A percentile compares a stretch with the other conserved stretches of the same genome.
Evolutionary conservation across 2,329 filamentous ascomycete genomes (phyloP).

Genomic region (Graphilbum fragrans): DNA sequence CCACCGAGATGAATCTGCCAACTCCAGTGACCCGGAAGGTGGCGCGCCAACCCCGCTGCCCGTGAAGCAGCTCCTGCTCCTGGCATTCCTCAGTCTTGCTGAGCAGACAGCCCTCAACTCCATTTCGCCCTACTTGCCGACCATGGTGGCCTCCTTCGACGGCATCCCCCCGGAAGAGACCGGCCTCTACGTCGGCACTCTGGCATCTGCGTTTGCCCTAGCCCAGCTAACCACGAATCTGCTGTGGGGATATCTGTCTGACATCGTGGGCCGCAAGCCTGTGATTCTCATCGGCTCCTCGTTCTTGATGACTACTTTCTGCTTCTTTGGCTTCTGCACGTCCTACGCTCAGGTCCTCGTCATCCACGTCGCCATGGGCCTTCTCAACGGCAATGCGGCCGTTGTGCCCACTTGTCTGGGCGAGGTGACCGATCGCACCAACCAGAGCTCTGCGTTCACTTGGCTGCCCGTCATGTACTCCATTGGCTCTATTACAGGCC

Average conservation of each 20-base stretch:
- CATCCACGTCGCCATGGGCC: slow-evolving; percentile 81
- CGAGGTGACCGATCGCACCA: slow-evolving; percentile 88
- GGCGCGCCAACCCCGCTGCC: slow-evolving; percentile 58
- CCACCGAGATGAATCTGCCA: too few relatives aligned
- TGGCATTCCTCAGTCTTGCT: slow-evolving; percentile 79
- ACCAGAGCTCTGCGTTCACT: slow-evolving; percentile 86
- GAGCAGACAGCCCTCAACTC: slow-evolving; percentile 97
- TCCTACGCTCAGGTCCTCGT: slow-evolving; percentile 73
- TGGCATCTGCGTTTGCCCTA: slow-evolving; percentile 83
- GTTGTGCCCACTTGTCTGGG: slow-evolving; percentile 89
- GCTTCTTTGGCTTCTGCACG: slow-evolving; percentile 76
- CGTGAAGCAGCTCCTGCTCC: slow-evolving; percentile 65
- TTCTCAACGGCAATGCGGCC: slow-evolving; percentile 90
- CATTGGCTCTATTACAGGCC: slow-evolving; percentile 83
- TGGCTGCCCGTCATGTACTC: slow-evolving; percentile 96
- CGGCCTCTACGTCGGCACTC: slow-evolving; percentile 79
- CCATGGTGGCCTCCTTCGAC: slow-evolving; percentile 81
- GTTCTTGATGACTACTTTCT: slow-evolving; percentile 70
- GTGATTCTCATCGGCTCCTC: slow-evolving; percentile 72
- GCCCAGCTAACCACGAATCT: slow-evolving; percentile 91
- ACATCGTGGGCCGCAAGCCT: slow-evolving; percentile 69
- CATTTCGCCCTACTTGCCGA: slow-evolving; percentile 86
- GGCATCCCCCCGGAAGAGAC: slow-evolving; percentile 60
- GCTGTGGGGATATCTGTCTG: slow-evolving; percentile 76
- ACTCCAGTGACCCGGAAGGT: too few relatives aligned